Evolutionary conservation across 2,329 filamentous ascomycete species (phyloP).

Genomic region (Clonostachys rhizophaga): DNA sequence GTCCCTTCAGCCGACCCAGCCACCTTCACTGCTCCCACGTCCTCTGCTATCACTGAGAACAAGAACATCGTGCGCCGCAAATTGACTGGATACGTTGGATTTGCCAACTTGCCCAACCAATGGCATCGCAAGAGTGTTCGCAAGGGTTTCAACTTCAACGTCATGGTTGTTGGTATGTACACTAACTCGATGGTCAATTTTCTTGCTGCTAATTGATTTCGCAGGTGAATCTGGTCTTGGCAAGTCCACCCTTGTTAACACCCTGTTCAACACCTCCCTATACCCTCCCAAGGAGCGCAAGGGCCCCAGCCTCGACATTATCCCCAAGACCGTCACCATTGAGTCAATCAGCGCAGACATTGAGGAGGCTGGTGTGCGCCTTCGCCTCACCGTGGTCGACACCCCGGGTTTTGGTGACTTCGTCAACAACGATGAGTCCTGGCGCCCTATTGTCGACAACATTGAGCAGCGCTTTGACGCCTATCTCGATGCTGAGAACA

Average conservation of each 20-base stretch:
- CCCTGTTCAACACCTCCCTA: conserved; percentile 97
- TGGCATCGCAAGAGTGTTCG: conserved; percentile 99
- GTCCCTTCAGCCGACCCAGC: conserved; percentile 26
- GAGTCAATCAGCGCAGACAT: conserved; percentile 96
- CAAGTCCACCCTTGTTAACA: conserved; percentile 99
- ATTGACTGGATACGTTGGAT: conserved; percentile 96
- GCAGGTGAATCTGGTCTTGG: conserved; percentile 96
- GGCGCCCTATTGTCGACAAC: conserved; percentile 98
- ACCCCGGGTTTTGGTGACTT: conserved; percentile 98
- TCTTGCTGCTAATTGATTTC: conserved; percentile 2
- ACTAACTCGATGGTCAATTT: neutral
- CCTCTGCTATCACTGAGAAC: conserved; percentile 58
- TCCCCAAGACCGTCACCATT: conserved; percentile 95
- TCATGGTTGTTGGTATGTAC: conserved; percentile 97
- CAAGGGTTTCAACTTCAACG: conserved; percentile 99
- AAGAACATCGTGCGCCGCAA: conserved; percentile 98
- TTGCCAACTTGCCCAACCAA: conserved; percentile 98
- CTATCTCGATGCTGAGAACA: conserved; percentile 98
- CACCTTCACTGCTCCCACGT: conserved; percentile 23
- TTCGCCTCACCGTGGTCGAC: conserved; percentile 94
- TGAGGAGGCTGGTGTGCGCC: conserved; percentile 95
- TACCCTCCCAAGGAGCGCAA: conserved; percentile 99
- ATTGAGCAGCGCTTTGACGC: conserved; percentile 99
- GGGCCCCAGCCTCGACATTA: conserved; percentile 93
- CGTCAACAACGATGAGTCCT: conserved; percentile 99